A percentile compares a stretch with the other conserved stretches of the same genome.
Evolutionary conservation across 768 basidiomycete genomes (phyloP).

Genomic region (Tylopilus sp.): DNA sequence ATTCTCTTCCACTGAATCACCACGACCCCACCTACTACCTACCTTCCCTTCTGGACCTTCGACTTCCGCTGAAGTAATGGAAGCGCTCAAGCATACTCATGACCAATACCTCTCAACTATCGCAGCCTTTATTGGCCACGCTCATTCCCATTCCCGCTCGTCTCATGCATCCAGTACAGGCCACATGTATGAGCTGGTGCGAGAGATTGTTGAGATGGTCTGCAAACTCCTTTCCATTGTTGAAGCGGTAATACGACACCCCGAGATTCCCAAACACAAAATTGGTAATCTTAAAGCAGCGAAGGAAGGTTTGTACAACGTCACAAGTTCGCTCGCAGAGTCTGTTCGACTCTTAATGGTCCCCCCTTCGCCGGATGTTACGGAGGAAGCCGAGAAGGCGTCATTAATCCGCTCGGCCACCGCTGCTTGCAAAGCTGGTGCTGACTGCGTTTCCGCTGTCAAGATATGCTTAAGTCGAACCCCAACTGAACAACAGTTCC

Average conservation of each 20-base stretch:
- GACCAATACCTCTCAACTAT: slow-evolving; percentile 91
- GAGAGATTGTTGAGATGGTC: slow-evolving; percentile 91
- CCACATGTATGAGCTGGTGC: slow-evolving; percentile 91
- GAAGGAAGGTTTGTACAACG: slow-evolving; percentile 80
- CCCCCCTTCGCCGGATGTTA: slow-evolving; percentile 40
- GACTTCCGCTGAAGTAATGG: slow-evolving; percentile 64
- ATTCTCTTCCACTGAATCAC: slow-evolving; percentile 59
- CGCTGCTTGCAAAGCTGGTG: slow-evolving; percentile 78
- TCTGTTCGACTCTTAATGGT: slow-evolving; percentile 76
- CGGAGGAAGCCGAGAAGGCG: slow-evolving; percentile 82
- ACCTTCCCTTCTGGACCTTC: slow-evolving; percentile 71
- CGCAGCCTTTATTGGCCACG: slow-evolving; percentile 96
- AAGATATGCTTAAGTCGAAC: slow-evolving; percentile 74
- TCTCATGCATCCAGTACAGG: slow-evolving; percentile 93
- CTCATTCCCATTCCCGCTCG: slow-evolving; percentile 85
- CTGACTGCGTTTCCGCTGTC: slow-evolving; percentile 84
- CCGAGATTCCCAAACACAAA: slow-evolving; percentile 62
- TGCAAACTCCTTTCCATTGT: slow-evolving; percentile 89
- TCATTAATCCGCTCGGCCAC: slow-evolving; percentile 82
- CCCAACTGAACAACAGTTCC: slow-evolving; percentile 56
- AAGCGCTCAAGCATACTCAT: slow-evolving; percentile 78
- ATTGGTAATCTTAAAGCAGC: slow-evolving; percentile 62
- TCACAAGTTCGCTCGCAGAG: slow-evolving; percentile 84
- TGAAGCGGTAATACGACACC: slow-evolving; percentile 80
- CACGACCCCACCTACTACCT: slow-evolving; percentile 41